phyloP scores from a whole-genome alignment of 2,329 filamentous ascomycete genomes.

The Aspergillus tubingensis region DNA sequence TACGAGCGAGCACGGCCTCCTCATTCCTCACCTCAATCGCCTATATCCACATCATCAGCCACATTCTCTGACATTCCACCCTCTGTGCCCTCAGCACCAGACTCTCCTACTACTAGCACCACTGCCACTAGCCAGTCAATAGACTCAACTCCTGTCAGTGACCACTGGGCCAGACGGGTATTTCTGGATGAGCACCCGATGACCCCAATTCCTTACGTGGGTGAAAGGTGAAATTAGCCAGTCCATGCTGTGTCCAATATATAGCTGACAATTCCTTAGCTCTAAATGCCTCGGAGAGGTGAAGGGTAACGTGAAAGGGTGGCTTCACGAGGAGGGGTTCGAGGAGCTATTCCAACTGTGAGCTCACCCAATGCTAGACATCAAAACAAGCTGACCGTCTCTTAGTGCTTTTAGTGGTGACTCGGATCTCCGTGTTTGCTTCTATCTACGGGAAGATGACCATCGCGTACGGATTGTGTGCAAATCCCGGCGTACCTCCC shows the following conservation, averaged over 20 bases:
- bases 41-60: slow-evolving; percentile 32
- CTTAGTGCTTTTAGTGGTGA: slow-evolving; percentile 51
- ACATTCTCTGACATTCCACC: slow-evolving; percentile 35
- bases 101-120: slow-evolving; percentile 38
- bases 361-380: slow-evolving; percentile 14
- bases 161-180: slow-evolving; percentile 47
- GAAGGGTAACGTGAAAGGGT: slow-evolving; percentile 29
- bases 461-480: slow-evolving; percentile 57
- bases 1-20: slow-evolving; percentile 38
- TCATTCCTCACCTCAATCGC: slow-evolving; percentile 28
- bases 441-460: slow-evolving; percentile 56
- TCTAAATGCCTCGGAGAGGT: slow-evolving; percentile 39
- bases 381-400: neutral
- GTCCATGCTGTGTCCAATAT: neutral
- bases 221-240: slow-evolving; percentile 32
- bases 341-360: slow-evolving; percentile 44
- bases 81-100: slow-evolving; percentile 34
- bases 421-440: slow-evolving; percentile 47
- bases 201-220: slow-evolving; percentile 31
- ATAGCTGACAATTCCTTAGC: slow-evolving; percentile 23
- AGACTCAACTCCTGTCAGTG: slow-evolving; percentile 27
- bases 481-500: slow-evolving; percentile 45
- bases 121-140: slow-evolving; percentile 33
- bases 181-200: slow-evolving; percentile 34
- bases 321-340: slow-evolving; percentile 37